These are phyloP conservation scores for Microcyclosporella mali DNA, from an alignment of 2,329 filamentous ascomycete genomes.

Conservation along the genomic window DNA sequence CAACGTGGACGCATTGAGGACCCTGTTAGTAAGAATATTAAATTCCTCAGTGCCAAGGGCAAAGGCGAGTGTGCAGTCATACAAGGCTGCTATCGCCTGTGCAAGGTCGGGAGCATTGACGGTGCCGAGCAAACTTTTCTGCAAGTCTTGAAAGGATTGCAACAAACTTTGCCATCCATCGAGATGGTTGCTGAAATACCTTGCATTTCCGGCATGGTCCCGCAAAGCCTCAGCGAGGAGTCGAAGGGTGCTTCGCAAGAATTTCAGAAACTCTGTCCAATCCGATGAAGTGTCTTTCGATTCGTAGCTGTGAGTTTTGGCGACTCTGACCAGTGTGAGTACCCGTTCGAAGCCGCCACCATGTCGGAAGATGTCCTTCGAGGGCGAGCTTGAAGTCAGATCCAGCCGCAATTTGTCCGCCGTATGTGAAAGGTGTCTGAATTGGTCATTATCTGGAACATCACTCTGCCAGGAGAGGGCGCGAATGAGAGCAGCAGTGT, in stretches of 20 bases:
- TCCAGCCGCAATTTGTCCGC: conserved; percentile 18
- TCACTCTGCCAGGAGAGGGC: conserved; percentile 14
- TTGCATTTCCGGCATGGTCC: conserved; percentile 75
- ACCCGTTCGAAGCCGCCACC: conserved; percentile 26
- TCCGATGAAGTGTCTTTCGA: conserved; percentile 7
- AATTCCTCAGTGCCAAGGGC: conserved; percentile 4
- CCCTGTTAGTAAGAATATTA: background rate
- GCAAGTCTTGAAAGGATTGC: conserved; percentile 57
- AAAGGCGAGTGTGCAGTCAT: conserved; percentile 12
- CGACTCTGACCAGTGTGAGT: conserved; percentile 16
- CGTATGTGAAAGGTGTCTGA: conserved; percentile 12
- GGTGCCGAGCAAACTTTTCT: background rate
- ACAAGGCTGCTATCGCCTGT: conserved; percentile 5
- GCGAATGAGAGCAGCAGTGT: conserved; percentile 21
- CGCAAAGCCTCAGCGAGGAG: conserved; percentile 70
- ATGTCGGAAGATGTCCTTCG: conserved; percentile 29
- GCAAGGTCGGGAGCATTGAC: conserved; percentile 1
- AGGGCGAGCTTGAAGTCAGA: conserved; percentile 11
- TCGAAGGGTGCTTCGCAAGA: conserved; percentile 13
- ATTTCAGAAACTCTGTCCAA: conserved; percentile 3
- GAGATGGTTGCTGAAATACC: conserved; percentile 75
- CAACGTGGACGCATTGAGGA: too few relatives aligned
- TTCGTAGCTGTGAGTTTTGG: conserved; percentile 10
- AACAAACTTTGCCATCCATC: conserved; percentile 73
- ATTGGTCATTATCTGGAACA: conserved; percentile 13